Conservation (phyloP, 148 eudicot genomes). For the Vaccinium vitisidaea region DNA sequence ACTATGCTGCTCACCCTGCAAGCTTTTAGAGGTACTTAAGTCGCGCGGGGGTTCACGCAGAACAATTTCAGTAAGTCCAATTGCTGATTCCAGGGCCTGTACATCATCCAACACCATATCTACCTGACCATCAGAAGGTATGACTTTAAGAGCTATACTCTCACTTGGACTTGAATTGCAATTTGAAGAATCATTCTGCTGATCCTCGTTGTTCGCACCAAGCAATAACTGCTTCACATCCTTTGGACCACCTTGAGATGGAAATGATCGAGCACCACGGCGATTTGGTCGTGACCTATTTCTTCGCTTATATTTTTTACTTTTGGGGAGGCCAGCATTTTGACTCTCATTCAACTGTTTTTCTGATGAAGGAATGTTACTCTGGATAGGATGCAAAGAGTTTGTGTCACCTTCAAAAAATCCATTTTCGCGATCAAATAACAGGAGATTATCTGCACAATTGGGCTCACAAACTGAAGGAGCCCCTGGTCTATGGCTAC, state of each 20-base stretch:
- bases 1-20: constrained; percentile 33
- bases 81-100: constrained; percentile 31
- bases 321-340: constrained; percentile 55
- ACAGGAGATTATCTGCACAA: constrained; percentile 82
- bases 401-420: constrained; percentile 50
- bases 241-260: constrained; percentile 43
- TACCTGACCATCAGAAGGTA: constrained; percentile 37
- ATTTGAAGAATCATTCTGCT: constrained; percentile 20
- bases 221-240: constrained; percentile 26
- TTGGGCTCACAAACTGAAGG: constrained; percentile 68
- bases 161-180: constrained; percentile 22
- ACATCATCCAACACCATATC: constrained; percentile 51
- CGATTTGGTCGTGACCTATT: constrained; percentile 66
- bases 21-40: constrained; percentile 30
- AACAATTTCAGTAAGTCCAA: constrained; percentile 27
- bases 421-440: constrained; percentile 74
- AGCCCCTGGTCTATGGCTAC: constrained; percentile 77
- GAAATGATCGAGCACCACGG: constrained; percentile 61
- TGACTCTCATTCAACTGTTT: constrained; percentile 53
- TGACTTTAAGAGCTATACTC: constrained; percentile 28
- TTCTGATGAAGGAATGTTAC: constrained; percentile 48
- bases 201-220: constrained; percentile 23
- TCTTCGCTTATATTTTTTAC: constrained; percentile 77
- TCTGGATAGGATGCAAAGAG: constrained; percentile 36
- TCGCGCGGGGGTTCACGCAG: constrained; percentile 29